Percentiles rank a stretch among this genome's conserved stretches.
These are phyloP conservation scores for Klebsormidium nitens DNA, from an alignment of 139 green algal genomes.

Conservation along the genomic window DNA sequence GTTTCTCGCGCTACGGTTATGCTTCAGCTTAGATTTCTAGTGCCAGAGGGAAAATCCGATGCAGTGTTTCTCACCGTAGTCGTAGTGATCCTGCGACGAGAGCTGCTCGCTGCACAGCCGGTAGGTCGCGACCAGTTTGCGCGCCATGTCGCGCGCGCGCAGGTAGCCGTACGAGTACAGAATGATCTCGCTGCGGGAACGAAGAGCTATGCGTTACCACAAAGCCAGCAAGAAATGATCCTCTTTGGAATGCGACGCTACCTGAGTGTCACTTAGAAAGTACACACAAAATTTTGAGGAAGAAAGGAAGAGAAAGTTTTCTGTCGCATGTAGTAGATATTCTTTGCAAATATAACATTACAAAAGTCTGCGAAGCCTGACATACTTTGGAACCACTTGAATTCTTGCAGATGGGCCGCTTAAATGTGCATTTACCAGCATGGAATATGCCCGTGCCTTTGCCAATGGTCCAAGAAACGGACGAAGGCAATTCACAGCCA, in stretches of 20 bases:
- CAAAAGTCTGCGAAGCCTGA: neutral
- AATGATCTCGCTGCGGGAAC: slow-evolving; percentile 38
- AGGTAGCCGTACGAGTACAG: slow-evolving; percentile 54
- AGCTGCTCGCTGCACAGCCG: slow-evolving; percentile 48
- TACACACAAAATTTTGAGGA: neutral
- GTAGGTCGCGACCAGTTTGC: slow-evolving; percentile 65
- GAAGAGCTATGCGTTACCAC: neutral
- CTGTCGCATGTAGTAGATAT: neutral
- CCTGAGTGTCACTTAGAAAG: neutral
- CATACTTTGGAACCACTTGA: neutral
- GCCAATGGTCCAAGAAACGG: neutral
- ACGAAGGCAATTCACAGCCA: too few species aligned
- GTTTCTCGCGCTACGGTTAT: too few species aligned
- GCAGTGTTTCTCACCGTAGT: too few species aligned
- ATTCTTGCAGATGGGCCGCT: neutral
- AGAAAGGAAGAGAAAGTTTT: neutral
- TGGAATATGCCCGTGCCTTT: too few species aligned
- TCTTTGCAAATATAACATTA: neutral
- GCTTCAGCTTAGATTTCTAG: too few species aligned
- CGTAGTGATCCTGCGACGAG: slow-evolving; percentile 46
- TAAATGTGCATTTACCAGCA: too few species aligned
- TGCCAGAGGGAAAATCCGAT: too few species aligned
- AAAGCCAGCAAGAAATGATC: neutral
- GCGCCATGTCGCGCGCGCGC: slow-evolving; percentile 54
- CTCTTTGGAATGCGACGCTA: neutral